A percentile compares a stretch with the other conserved stretches of the same genome.
Evolutionary conservation across 805 yeast genomes (phyloP).

Genomic region (Priceomyces fermenticarens): DNA sequence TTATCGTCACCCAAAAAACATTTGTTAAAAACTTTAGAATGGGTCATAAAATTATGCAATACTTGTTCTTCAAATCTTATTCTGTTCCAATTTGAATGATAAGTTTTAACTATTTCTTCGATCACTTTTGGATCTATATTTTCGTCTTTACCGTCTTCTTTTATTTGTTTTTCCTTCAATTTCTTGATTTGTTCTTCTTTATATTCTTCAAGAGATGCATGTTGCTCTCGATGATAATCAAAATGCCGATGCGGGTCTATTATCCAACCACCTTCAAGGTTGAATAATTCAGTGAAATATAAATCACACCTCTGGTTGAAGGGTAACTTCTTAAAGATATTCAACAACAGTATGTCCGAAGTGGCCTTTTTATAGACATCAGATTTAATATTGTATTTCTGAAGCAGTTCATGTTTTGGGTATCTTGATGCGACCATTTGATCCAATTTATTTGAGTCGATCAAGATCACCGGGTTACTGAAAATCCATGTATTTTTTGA

Average conservation of each 20-base stretch:
- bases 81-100: conserved; percentile 10
- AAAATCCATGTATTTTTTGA: neutral
- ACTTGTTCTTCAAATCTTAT: conserved; percentile 18
- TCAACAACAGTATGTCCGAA: neutral
- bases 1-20: conserved; percentile 13
- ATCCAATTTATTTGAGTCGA: neutral
- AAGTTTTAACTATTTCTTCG: conserved; percentile 7
- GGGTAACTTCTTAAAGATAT: conserved; percentile 8
- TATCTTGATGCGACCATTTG: neutral
- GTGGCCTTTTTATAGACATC: conserved; percentile 4
- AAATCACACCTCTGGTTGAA: conserved; percentile 18
- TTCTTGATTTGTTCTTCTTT: conserved; percentile 5
- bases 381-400: neutral
- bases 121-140: conserved; percentile 7
- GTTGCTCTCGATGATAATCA: conserved; percentile 11
- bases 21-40: conserved; percentile 20
- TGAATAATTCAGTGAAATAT: conserved; percentile 16
- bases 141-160: conserved; percentile 6
- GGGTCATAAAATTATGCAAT: conserved; percentile 22
- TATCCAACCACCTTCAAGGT: conserved; percentile 12
- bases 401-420: neutral
- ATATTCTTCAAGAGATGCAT: conserved; percentile 9
- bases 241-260: conserved; percentile 14
- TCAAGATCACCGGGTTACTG: neutral
- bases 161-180: conserved; percentile 1